A percentile compares a stretch with the other conserved stretches of the same genome.
These are phyloP conservation scores for Erythrophleum fordii DNA, from an alignment of 306 rosid species.

Conservation along the genomic window DNA sequence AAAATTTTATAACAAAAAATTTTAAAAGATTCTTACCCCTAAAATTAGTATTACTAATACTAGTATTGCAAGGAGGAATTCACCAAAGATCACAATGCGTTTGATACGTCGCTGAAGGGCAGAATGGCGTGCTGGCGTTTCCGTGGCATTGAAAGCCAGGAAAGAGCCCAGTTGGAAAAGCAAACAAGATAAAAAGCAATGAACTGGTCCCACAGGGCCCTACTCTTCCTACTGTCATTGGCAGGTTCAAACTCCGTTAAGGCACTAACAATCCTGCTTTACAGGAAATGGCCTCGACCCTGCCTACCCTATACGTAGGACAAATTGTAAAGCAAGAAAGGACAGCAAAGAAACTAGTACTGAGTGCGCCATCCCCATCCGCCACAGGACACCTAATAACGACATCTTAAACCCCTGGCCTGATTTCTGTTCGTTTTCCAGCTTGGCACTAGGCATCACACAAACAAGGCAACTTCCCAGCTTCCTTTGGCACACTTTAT, in stretches of 20 bases:
- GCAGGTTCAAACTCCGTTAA: slow-evolving; percentile 5
- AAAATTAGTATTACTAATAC: background rate
- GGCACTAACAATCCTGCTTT: background rate
- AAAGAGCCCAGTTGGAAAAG: slow-evolving; percentile 7
- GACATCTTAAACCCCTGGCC: background rate
- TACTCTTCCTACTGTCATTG: background rate
- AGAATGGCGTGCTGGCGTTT: background rate
- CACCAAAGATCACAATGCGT: background rate
- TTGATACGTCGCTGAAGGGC: background rate
- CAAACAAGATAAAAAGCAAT: background rate
- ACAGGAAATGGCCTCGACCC: background rate
- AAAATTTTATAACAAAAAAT: no score
- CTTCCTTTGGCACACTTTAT: background rate
- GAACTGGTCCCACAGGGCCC: slow-evolving; percentile 15
- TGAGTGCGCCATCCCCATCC: background rate
- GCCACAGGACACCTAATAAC: background rate
- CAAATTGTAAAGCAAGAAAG: slow-evolving; percentile 12
- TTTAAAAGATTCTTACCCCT: no score
- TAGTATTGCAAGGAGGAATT: background rate
- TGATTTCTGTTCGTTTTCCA: background rate
- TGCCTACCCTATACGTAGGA: background rate
- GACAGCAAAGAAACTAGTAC: background rate
- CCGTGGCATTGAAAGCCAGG: background rate
- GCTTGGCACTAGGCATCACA: background rate
- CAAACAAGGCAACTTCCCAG: background rate